Base-by-base conservation (phyloP, 305 asterid species). In the Fraxinus nigra region DNA sequence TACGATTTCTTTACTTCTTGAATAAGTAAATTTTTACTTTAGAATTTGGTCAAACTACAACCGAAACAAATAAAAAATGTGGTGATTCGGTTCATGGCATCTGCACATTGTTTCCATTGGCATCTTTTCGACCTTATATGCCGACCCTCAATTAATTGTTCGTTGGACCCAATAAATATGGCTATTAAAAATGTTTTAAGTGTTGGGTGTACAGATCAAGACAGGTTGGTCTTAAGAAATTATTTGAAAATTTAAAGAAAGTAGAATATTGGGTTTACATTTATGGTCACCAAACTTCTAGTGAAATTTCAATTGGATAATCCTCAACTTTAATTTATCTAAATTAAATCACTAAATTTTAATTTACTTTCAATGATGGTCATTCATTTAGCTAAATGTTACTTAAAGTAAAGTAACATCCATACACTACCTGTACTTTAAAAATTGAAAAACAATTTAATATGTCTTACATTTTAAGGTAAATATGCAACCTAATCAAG, bases 51-150 rank as follows among this genome's bases (percentile, higher is more conserved):
- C 34, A 22, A 24, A 3, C 14, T 1, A 5, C 77, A 80, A 78
- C 61, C 9, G 72, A 7, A 18, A 28, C 16, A 72, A 76, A 3
- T 1, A 65, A 7, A 7, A 30, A 82, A 76, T 22, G 54, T 77
- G 83, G 86, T 80, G 87, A 26, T 59, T 22, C 28, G 22, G 82
- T 35, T 82, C 16, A 80, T 77, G 81, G 85, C 80, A 85, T 85
- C 82, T 78, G 82, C 83, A 80, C 85, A 18, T 86, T 35, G 80
- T 13, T 75, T 80, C 78, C 80, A 84, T 59, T 75, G 84, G 90
- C 86, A 84, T 85, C 88, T 83, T 87, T 79, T 79, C 79, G 73
- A 65, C 73, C 75, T 76, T 78, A 67, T 65, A 72, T 86, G 26
- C 67, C 22, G 24, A 5, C 28, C 69, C 30, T 59, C 69, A 65